A percentile compares a stretch with the other conserved stretches of the same genome.
Conservation (phyloP, 805 yeast species). For the Monosporozyma aerobia region DNA sequence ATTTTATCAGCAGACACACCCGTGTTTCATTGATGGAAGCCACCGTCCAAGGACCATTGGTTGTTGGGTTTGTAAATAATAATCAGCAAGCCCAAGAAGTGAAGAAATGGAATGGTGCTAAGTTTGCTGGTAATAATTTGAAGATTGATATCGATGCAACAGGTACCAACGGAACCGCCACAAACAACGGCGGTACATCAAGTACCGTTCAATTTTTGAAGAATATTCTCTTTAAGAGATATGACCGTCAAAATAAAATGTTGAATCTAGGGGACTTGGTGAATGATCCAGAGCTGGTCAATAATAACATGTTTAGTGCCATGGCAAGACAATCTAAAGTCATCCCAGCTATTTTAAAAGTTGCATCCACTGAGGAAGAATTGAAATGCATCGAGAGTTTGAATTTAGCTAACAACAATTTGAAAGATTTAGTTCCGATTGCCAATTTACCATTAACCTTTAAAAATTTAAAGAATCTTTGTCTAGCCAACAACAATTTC, state of each 20-base stretch:
- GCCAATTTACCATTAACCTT: conserved; percentile 61
- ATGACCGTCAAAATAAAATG: conserved; percentile 55
- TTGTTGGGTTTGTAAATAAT: conserved; percentile 50
- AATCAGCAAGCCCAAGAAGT: conserved; percentile 53
- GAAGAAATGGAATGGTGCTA: conserved; percentile 57
- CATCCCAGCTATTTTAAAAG: conserved; percentile 81
- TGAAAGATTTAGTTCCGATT: conserved; percentile 52
- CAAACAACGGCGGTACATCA: conserved; percentile 14
- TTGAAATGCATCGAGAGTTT: conserved; percentile 52
- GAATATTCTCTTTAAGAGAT: conserved; percentile 54
- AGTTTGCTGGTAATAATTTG: conserved; percentile 68
- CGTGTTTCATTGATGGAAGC: conserved; percentile 47
- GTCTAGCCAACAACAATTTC: conserved; percentile 70
- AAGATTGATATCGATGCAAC: conserved; percentile 36
- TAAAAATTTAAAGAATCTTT: conserved; percentile 69
- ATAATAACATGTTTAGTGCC: conserved; percentile 57
- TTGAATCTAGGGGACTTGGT: conserved; percentile 60
- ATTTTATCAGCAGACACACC: conserved; percentile 65
- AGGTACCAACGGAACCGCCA: conserved; percentile 5
- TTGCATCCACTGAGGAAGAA: conserved; percentile 49
- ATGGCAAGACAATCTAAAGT: conserved; percentile 63
- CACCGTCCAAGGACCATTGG: conserved; percentile 43
- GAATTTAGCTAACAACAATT: conserved; percentile 55
- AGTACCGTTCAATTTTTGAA: conserved; percentile 56
- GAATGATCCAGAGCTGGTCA: conserved; percentile 50